These are phyloP conservation scores for Cairneyella variabilis DNA, from an alignment of 495 filamentous ascomycete species.

Conservation along the genomic window DNA sequence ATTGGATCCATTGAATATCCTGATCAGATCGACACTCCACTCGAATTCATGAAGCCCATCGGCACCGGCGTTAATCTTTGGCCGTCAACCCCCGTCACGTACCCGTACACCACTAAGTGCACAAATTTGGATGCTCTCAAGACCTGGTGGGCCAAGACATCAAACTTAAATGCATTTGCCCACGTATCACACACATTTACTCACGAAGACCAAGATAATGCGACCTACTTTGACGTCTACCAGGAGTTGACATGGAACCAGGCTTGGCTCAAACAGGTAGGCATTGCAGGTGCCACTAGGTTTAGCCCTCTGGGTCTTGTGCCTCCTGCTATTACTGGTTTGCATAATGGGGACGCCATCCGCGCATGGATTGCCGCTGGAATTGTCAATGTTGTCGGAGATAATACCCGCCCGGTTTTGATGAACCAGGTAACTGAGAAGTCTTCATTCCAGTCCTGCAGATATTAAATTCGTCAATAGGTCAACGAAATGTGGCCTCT, in stretches of 20 bases:
- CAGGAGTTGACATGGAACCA: slow-evolving; percentile 59
- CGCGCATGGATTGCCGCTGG: slow-evolving; percentile 55
- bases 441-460: background rate
- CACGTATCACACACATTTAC: slow-evolving; percentile 62
- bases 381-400: slow-evolving; percentile 57
- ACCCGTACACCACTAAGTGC: slow-evolving; percentile 46
- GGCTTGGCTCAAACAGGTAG: slow-evolving; percentile 51
- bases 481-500: slow-evolving; percentile 51
- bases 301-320: slow-evolving; percentile 54
- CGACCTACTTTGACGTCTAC: slow-evolving; percentile 52
- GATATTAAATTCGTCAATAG: slow-evolving; percentile 6
- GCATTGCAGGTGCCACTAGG: slow-evolving; percentile 35
- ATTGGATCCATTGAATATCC: slow-evolving; percentile 24
- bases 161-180: slow-evolving; percentile 49
- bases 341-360: slow-evolving; percentile 62
- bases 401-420: slow-evolving; percentile 54
- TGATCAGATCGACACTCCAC: slow-evolving; percentile 43
- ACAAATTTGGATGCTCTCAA: slow-evolving; percentile 44
- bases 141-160: slow-evolving; percentile 42
- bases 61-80: slow-evolving; percentile 54
- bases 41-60: slow-evolving; percentile 54
- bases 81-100: slow-evolving; percentile 42
- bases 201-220: slow-evolving; percentile 56
- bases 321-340: slow-evolving; percentile 60
- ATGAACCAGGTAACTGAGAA: slow-evolving; percentile 31